Conservation (phyloP, 306 rosid genomes). For the Citrullus mucosospermus region DNA sequence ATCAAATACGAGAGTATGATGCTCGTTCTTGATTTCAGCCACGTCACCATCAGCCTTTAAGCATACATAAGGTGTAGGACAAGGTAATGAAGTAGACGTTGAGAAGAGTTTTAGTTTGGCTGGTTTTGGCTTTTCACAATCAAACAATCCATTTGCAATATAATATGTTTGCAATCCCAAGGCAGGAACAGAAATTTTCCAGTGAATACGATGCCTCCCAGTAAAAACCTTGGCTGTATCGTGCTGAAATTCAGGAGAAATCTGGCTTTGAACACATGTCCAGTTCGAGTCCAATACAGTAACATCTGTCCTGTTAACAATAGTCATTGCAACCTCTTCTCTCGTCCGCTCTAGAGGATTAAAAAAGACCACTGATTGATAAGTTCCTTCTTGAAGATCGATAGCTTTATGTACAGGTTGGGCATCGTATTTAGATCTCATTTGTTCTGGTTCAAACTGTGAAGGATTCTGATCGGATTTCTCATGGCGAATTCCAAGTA, state of each 20-base stretch:
- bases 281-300: conserved; percentile 64
- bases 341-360: conserved; percentile 87
- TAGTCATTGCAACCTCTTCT: conserved; percentile 73
- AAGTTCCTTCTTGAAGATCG: conserved; percentile 42
- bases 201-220: conserved; percentile 77
- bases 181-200: conserved; percentile 74
- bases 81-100: conserved; percentile 30
- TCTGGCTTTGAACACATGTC: conserved; percentile 73
- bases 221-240: conserved; percentile 56
- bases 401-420: conserved; percentile 74
- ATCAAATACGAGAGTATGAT: conserved; percentile 64
- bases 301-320: conserved; percentile 65
- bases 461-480: conserved; percentile 63
- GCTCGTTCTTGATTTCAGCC: conserved; percentile 61
- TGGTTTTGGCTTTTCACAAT: conserved; percentile 68
- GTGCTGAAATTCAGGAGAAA: conserved; percentile 75
- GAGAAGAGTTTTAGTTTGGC: conserved; percentile 56
- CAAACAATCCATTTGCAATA: conserved; percentile 44
- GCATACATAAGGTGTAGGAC: conserved; percentile 74
- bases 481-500: conserved; percentile 74
- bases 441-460: conserved; percentile 65
- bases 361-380: conserved; percentile 49
- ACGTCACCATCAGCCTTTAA: conserved; percentile 28
- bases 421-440: conserved; percentile 79
- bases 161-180: conserved; percentile 79